Evolutionary conservation across 371 early-diverging fungal species (phyloP).

Genomic region (Apophysomyces variabilis): DNA sequence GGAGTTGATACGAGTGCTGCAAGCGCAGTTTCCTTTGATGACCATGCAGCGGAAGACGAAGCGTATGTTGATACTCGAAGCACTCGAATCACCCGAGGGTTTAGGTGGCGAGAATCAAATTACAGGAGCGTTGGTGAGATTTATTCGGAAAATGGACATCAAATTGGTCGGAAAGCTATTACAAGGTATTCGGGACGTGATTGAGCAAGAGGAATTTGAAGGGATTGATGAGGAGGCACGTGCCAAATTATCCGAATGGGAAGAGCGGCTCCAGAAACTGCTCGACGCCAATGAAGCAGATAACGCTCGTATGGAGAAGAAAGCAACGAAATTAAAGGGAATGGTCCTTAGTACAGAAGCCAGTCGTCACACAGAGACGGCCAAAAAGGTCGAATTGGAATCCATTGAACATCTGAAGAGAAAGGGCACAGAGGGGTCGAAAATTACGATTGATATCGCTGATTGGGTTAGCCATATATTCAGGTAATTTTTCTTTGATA

Average conservation of each 20-base stretch:
- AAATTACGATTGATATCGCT: constrained; percentile 55
- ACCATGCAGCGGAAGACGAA: constrained; percentile 52
- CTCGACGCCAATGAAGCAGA: constrained; percentile 5
- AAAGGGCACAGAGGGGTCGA: constrained; percentile 39
- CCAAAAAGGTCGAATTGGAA: constrained; percentile 44
- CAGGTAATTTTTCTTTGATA: constrained; percentile 31
- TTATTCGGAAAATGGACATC: constrained; percentile 37
- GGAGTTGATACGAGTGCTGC: constrained; percentile 53
- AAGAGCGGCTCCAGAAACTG: constrained; percentile 22
- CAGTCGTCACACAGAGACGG: constrained; percentile 52
- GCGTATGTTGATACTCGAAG: constrained; percentile 56
- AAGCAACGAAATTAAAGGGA: constrained; percentile 37
- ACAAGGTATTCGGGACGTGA: constrained; percentile 7
- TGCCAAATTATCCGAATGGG: constrained; percentile 17
- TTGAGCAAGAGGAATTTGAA: constrained; percentile 11
- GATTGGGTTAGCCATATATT: constrained; percentile 44
- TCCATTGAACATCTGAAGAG: constrained; percentile 40
- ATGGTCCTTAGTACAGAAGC: constrained; percentile 36
- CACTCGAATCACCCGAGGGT: constrained; percentile 44
- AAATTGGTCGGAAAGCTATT: constrained; percentile 17
- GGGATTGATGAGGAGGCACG: constrained; percentile 17
- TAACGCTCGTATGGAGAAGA: constrained; percentile 24
- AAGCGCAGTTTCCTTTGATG: constrained; percentile 50
- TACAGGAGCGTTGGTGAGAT: constrained; percentile 23
- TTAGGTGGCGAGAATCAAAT: constrained; percentile 25